Evolutionary conservation across 768 basidiomycete genomes (phyloP), one percentile per base, ranked within the genome.

Genomic region (Cyathus striatus): DNA sequence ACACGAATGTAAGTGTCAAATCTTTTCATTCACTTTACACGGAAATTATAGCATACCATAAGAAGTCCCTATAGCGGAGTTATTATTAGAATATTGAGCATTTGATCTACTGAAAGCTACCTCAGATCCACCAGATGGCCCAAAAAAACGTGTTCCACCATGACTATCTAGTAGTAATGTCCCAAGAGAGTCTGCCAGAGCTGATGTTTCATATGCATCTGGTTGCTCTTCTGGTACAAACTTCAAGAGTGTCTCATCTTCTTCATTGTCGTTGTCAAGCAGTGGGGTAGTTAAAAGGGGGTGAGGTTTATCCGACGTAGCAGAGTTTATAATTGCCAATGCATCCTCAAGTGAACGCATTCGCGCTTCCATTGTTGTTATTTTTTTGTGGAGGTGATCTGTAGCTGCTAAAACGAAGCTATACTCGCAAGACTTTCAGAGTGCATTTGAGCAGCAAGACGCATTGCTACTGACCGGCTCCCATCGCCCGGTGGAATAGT

Each of bases 301-400:
- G 47, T 76, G 73, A 1, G 63, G 58, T 40, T 62, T 49, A 43
- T 61, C 51, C 16, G 70, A 67, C 35, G 64, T 55, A n/a, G 60
- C 53, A 20, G 62, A 50, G 39, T 77, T 68, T 17, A 71, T 54
- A 23, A 76, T 75, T 18, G 70, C 70, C 16, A 79, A 53, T 14
- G 76, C 78, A 49, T 77, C 76, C 54, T 81, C 78, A 17, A 80
- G 61, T 2, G 69, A 67, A 47, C 65, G 71, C 68, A 77, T 76
- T 1, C 76, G 66, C 6, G 70, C 68, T 46, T 77, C 71, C 57
- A 78, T 58, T 41, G 60, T 65, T 13, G 54, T 48, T 36, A 75
- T 57, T 56, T 73, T 75, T 38, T 63, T 60, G n/a, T 65, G 69
- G 23, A 79, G 66, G 52, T 75, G 76, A 43, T 75, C 76, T 24